These are phyloP conservation scores for Antarctomyces pellizariae DNA, from an alignment of 495 filamentous ascomycete genomes.

Conservation along the genomic window DNA sequence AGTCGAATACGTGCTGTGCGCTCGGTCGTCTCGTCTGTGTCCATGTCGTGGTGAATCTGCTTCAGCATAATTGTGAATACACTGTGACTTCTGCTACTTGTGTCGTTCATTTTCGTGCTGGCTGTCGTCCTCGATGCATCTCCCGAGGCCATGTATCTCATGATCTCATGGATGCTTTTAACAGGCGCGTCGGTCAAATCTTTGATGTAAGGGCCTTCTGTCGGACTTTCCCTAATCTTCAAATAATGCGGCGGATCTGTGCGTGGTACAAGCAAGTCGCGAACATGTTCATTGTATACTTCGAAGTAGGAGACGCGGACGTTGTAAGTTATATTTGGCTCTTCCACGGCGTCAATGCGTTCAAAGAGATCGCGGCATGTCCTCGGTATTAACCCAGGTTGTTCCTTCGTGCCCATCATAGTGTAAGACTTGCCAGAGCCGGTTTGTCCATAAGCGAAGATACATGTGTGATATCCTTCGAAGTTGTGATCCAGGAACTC, in stretches of 20 bases:
- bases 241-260: slow-evolving; percentile 71
- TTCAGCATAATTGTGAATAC: slow-evolving; percentile 97
- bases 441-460: slow-evolving; percentile 97
- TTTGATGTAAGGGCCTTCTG: slow-evolving; percentile 94
- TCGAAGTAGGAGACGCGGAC: slow-evolving; percentile 97
- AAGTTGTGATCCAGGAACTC: slow-evolving; percentile 99
- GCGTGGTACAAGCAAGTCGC: slow-evolving; percentile 66
- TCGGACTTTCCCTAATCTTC: slow-evolving; percentile 87
- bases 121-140: slow-evolving; percentile 78
- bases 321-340: slow-evolving; percentile 77
- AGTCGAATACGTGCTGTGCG: slow-evolving; percentile 79
- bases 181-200: slow-evolving; percentile 85
- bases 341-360: slow-evolving; percentile 58
- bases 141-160: slow-evolving; percentile 74
- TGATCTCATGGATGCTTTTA: slow-evolving; percentile 56
- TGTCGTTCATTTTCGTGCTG: slow-evolving; percentile 99
- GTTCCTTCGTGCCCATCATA: slow-evolving; percentile 87
- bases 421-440: slow-evolving; percentile 96
- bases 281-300: slow-evolving; percentile 98
- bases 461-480: slow-evolving; percentile 96
- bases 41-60: slow-evolving; percentile 86
- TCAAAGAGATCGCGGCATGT: slow-evolving; percentile 94
- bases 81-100: slow-evolving; percentile 76
- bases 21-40: slow-evolving; percentile 88
- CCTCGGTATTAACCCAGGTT: slow-evolving; percentile 85